Conservation (phyloP, 1,139 yeast species). For the Blastobotrys ciferrii region DNA sequence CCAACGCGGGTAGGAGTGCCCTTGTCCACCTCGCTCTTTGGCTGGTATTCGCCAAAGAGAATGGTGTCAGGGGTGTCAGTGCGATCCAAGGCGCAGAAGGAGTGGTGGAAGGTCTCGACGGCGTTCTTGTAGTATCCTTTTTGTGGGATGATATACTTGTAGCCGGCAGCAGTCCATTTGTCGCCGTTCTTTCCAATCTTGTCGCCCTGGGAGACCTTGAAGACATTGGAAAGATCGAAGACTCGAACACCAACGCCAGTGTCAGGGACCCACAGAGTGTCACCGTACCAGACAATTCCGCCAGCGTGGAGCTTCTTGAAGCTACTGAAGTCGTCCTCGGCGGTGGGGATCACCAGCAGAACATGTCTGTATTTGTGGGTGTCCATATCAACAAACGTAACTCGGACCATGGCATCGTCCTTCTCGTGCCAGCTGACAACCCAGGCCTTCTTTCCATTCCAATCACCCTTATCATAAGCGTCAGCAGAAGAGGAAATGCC, state of each 20-base stretch:
- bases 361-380: slow-evolving; percentile 16
- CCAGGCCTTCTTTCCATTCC: slow-evolving; percentile 16
- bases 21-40: neutral
- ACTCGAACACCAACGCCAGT: slow-evolving; percentile 13
- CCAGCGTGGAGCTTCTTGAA: slow-evolving; percentile 15
- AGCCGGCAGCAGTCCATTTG: slow-evolving; percentile 15
- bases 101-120: slow-evolving; percentile 5
- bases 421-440: slow-evolving; percentile 13
- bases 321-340: slow-evolving; percentile 12
- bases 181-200: slow-evolving; percentile 13
- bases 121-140: slow-evolving; percentile 13
- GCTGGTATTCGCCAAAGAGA: slow-evolving; percentile 14
- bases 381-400: slow-evolving; percentile 13
- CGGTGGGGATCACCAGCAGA: slow-evolving; percentile 14
- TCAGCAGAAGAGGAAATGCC: slow-evolving; percentile 16
- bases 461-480: slow-evolving; percentile 15
- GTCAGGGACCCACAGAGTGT: slow-evolving; percentile 15
- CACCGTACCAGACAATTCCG: slow-evolving; percentile 17
- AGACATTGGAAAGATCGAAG: slow-evolving; percentile 14
- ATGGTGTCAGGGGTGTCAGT: slow-evolving; percentile 14
- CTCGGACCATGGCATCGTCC: slow-evolving; percentile 9
- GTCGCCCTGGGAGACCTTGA: slow-evolving; percentile 12
- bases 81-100: slow-evolving; percentile 12
- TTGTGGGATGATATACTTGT: slow-evolving; percentile 16
- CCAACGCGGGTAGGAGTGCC: slow-evolving; percentile 10